These are phyloP conservation scores for Pseudogymnoascus sp. DNA, from an alignment of 2,329 filamentous ascomycete species.

Conservation along the genomic window DNA sequence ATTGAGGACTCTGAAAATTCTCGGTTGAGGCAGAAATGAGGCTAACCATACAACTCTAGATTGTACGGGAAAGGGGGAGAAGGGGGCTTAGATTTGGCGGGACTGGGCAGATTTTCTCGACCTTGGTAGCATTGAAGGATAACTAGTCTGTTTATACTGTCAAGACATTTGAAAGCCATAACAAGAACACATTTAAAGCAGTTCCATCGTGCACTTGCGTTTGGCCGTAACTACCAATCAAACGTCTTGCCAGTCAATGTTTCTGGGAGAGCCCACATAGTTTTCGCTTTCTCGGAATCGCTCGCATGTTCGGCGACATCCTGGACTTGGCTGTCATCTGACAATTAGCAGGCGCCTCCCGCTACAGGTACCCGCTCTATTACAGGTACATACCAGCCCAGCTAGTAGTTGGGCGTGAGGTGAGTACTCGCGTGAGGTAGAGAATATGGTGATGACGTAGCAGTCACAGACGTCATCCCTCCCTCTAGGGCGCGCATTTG, in stretches of 20 bases:
- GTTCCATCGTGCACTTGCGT: not conserved
- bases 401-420: not conserved
- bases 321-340: constrained; percentile 9
- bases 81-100: not conserved
- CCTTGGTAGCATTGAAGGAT: not conserved
- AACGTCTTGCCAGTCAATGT: constrained; percentile 13
- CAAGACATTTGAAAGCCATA: no score
- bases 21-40: not conserved
- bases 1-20: not conserved
- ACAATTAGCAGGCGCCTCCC: no score
- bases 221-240: not conserved
- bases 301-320: not conserved
- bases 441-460: not conserved
- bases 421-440: no score
- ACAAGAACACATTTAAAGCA: no score
- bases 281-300: not conserved
- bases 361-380: no score
- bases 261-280: constrained; percentile 11
- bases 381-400: no score
- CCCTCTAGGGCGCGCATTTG: not conserved
- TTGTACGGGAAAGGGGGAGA: not conserved
- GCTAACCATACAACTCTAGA: not conserved
- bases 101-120: not conserved
- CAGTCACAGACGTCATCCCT: not conserved
- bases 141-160: not conserved